Percentiles rank a stretch among this genome's conserved stretches.
phyloP scores from a whole-genome alignment of 352 stramenopile species.

The Phytophthora tubulina region DNA sequence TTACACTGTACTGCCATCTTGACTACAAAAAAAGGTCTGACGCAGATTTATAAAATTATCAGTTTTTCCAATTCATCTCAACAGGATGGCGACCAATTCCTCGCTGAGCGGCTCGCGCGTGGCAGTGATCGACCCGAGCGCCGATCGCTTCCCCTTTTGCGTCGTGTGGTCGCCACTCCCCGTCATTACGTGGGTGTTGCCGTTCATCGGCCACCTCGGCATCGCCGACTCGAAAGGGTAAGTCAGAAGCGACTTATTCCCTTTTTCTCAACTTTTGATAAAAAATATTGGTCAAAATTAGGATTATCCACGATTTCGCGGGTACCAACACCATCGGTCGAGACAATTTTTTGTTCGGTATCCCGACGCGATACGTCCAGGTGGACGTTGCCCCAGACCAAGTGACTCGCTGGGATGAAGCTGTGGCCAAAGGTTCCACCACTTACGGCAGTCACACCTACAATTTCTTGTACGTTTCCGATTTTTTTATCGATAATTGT shows the following conservation, averaged over 20 bases:
- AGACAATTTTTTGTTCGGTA: conserved; percentile 90
- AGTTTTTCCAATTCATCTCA: not conserved
- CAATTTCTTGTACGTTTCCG: conserved; percentile 85
- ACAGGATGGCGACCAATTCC: not conserved
- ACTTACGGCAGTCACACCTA: conserved; percentile 93
- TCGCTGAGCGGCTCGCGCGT: not conserved
- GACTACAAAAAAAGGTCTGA: no score
- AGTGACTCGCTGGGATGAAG: conserved; percentile 89
- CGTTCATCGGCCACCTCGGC: conserved; percentile 95
- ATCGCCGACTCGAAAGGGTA: conserved; percentile 91
- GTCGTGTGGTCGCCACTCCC: conserved; percentile 92
- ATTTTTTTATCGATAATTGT: not conserved
- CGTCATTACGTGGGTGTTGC: conserved; percentile 90
- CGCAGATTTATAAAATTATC: not conserved
- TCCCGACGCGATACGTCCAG: conserved; percentile 87
- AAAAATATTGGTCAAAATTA: conserved; percentile 28
- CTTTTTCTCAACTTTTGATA: not conserved
- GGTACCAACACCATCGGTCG: conserved; percentile 92
- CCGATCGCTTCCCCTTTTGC: conserved; percentile 86
- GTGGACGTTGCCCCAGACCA: conserved; percentile 52
- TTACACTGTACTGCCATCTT: no score
- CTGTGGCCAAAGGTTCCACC: conserved; percentile 84
- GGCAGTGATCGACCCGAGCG: conserved; percentile 31
- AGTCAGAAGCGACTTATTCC: not conserved
- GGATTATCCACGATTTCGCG: conserved; percentile 95